A percentile compares a stretch with the other conserved stretches of the same genome.
phyloP scores from a whole-genome alignment of 148 eudicot genomes.

The Polygonum maritimum region DNA sequence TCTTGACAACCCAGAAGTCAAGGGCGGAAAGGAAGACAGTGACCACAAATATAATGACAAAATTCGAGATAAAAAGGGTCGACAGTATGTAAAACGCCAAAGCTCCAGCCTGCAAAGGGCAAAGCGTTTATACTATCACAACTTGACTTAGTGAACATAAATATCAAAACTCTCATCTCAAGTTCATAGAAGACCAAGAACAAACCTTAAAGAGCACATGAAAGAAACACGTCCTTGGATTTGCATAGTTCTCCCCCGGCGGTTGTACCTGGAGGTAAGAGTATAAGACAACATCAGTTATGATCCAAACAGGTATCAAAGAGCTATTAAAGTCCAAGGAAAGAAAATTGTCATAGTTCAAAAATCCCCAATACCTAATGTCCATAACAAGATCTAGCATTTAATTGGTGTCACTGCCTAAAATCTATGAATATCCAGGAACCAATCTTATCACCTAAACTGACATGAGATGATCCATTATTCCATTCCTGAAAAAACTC shows the following conservation, averaged over 20 bases:
- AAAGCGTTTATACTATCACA: background rate
- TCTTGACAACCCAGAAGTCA: constrained; percentile 99
- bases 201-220: constrained; percentile 89
- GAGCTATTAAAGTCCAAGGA: background rate
- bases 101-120: constrained; percentile 62
- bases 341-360: background rate
- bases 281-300: background rate
- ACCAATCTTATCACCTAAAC: background rate
- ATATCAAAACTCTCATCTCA: constrained; percentile 4
- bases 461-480: background rate
- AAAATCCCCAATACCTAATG: background rate
- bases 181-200: background rate
- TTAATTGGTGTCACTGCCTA: background rate
- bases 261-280: constrained; percentile 29
- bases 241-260: constrained; percentile 67
- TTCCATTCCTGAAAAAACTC: background rate
- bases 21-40: constrained; percentile 88
- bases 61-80: constrained; percentile 66
- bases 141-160: background rate
- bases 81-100: constrained; percentile 94
- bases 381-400: background rate
- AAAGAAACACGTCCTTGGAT: constrained; percentile 84
- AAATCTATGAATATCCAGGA: background rate
- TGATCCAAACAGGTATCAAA: background rate
- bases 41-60: constrained; percentile 89